Base-by-base conservation (phyloP, 257 asterid genomes). In the Phtheirospermum japonicum region DNA sequence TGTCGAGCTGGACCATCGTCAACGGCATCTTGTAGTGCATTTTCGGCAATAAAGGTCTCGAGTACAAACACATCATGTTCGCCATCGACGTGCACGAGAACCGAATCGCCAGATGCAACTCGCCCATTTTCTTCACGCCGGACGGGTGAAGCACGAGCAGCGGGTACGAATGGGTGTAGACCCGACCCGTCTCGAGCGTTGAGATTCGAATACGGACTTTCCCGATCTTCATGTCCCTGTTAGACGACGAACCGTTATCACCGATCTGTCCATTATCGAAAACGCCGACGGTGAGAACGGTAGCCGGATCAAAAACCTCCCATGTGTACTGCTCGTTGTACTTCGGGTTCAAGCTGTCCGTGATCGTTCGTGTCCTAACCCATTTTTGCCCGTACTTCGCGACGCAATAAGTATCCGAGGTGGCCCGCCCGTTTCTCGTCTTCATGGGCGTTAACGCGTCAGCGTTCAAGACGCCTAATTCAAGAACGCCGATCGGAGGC, bases 41-140 rank as follows among this genome's bases (percentile, higher is more conserved):
- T 73, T 91, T 91, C 16, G 98, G 98, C 69, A 91, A 43, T 37
- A 80, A 83, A 0, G 98, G 96, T 51, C 69, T 78, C 5, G 95
- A 77, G 76, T 91, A 91, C 49, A 78, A 68, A 62, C 37, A 49
- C 95, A 91, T 78, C 87, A 88, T 77, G 71, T 83, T 75, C 9
- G 56, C 43, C 83, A 80, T 76, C 2, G 95, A 88, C 0, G 87
- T 75, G 76, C 95, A 88, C 0, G 98, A 76, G 59, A 91, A 88
- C 19, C 96, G 92, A 45, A 91, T 77, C 0, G 96, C 98, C 69
- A 91, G 73, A 79, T 88, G 98, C 76, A 91, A 45, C 73, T 91
- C 98, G 2, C 98, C 98, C 96, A 81, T 85, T 70, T 86, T 91
- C 79, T 84, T 91, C n/a, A 91, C 87, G 36, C 98, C 98, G 0